phyloP scores from a whole-genome alignment of 495 filamentous ascomycete species.

The Aspergillus conjunctus region DNA sequence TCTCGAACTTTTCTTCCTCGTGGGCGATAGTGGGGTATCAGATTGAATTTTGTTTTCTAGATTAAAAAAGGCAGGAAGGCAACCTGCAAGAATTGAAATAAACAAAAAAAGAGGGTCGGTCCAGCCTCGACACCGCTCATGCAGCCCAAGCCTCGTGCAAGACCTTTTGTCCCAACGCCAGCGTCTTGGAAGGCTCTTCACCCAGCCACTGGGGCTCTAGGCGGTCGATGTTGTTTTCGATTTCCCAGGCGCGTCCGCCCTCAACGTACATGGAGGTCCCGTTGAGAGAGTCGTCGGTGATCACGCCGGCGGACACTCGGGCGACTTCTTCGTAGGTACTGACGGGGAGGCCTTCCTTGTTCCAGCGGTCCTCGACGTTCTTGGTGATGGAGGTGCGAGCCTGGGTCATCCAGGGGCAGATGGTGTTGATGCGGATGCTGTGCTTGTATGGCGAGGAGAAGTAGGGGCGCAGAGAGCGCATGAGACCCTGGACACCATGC shows the following conservation, averaged over 20 bases:
- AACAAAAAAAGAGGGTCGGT: not conserved
- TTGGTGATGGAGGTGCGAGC: constrained; percentile 41
- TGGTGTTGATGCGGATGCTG: constrained; percentile 52
- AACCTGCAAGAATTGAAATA: not conserved
- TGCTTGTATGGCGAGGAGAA: constrained; percentile 41
- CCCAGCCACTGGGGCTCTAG: constrained; percentile 49
- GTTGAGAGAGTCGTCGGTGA: constrained; percentile 40
- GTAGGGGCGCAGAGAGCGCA: constrained; percentile 48
- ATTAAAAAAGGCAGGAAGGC: not conserved
- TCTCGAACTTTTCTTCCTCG: too few relatives aligned
- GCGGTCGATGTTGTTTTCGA: constrained; percentile 48
- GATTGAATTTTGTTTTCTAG: too few relatives aligned
- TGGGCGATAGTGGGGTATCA: too few relatives aligned
- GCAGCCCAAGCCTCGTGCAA: constrained; percentile 22
- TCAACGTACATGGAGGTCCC: constrained; percentile 51
- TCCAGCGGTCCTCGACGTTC: constrained; percentile 47
- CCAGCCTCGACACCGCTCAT: constrained; percentile 5
- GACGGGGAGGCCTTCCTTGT: constrained; percentile 45
- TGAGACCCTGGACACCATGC: constrained; percentile 52
- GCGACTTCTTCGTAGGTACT: constrained; percentile 51
- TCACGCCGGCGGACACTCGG: constrained; percentile 41
- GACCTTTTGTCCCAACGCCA: constrained; percentile 41
- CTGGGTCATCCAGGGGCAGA: constrained; percentile 58
- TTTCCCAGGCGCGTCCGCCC: constrained; percentile 52
- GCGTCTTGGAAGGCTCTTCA: constrained; percentile 37